Evolutionary conservation across 352 stramenopile genomes (phyloP).

Genomic region (Phytophthora cactorum): DNA sequence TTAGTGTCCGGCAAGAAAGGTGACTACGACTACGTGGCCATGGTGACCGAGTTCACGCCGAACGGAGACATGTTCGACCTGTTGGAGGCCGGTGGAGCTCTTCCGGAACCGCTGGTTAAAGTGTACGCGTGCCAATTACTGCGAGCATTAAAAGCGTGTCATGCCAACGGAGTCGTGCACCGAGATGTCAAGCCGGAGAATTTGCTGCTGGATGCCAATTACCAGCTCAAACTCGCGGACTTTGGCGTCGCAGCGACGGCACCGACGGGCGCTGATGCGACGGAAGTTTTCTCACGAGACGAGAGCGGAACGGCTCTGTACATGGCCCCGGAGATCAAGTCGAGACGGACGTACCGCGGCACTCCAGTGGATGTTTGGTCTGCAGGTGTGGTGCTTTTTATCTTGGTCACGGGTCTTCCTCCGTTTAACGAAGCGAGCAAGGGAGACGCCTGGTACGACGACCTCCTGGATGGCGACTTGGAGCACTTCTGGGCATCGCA

Average conservation of each 20-base stretch:
- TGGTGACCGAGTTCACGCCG: conserved; percentile 81
- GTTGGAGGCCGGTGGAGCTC: conserved; percentile 66
- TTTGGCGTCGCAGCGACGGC: conserved; percentile 92
- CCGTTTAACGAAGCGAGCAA: conserved; percentile 81
- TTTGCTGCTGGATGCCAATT: conserved; percentile 82
- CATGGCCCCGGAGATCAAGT: conserved; percentile 88
- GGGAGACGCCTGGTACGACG: conserved; percentile 84
- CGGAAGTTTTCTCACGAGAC: conserved; percentile 43
- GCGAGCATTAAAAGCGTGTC: conserved; percentile 71
- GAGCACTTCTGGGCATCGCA: conserved; percentile 67
- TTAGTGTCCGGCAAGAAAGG: conserved; percentile 52
- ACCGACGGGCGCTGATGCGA: conserved; percentile 18
- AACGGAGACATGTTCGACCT: conserved; percentile 89
- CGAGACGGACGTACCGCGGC: conserved; percentile 63
- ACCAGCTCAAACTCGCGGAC: conserved; percentile 92
- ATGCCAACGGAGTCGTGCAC: conserved; percentile 76
- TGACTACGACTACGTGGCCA: conserved; percentile 56
- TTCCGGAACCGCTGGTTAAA: conserved; percentile 63
- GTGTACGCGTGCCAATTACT: conserved; percentile 84
- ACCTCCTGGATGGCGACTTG: conserved; percentile 54
- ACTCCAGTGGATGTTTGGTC: conserved; percentile 91
- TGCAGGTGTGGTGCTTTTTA: conserved; percentile 91
- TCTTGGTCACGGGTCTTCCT: conserved; percentile 89
- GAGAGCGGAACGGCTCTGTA: conserved; percentile 87
- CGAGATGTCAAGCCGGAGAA: conserved; percentile 94